A percentile compares a stretch with the other conserved stretches of the same genome.
Evolutionary conservation across 495 filamentous ascomycete genomes (phyloP).

Genomic region (Hyphodiscus hymeniophilus): DNA sequence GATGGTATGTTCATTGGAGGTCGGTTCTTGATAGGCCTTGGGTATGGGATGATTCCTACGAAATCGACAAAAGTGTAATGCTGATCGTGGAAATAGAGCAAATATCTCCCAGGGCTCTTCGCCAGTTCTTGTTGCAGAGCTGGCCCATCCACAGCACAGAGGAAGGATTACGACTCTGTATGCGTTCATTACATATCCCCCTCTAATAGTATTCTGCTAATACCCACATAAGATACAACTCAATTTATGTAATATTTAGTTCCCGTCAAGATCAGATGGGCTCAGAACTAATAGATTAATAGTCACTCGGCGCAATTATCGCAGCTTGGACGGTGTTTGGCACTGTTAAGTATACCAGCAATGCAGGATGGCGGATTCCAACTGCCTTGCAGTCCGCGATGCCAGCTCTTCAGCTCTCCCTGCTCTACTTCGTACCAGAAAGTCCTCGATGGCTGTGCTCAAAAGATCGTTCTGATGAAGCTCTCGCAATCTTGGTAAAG

Average conservation of each 20-base stretch:
- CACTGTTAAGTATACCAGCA: not conserved
- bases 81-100: slow-evolving; percentile 20
- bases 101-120: slow-evolving; percentile 39
- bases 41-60: slow-evolving; percentile 13
- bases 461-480: slow-evolving; percentile 56
- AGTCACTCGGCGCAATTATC: not conserved
- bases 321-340: slow-evolving; percentile 1
- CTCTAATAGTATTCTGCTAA: not conserved
- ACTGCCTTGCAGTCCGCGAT: not conserved
- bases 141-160: slow-evolving; percentile 45
- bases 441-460: slow-evolving; percentile 67
- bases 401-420: not conserved
- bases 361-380: slow-evolving; percentile 1
- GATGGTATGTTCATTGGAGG: slow-evolving; percentile 30
- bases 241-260: too few relatives aligned
- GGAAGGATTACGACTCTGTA: slow-evolving; percentile 18
- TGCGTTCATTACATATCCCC: not conserved
- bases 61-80: not conserved
- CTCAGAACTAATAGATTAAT: too few relatives aligned
- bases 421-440: slow-evolving; percentile 38
- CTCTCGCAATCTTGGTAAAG: slow-evolving; percentile 15
- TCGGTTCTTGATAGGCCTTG: slow-evolving; percentile 36
- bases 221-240: too few relatives aligned
- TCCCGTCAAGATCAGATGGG: too few relatives aligned
- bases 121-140: slow-evolving; percentile 41